Evolutionary conservation across 805 yeast species (phyloP), one percentile per base, ranked within the genome.

Genomic region (Kazachstania taianensis): DNA sequence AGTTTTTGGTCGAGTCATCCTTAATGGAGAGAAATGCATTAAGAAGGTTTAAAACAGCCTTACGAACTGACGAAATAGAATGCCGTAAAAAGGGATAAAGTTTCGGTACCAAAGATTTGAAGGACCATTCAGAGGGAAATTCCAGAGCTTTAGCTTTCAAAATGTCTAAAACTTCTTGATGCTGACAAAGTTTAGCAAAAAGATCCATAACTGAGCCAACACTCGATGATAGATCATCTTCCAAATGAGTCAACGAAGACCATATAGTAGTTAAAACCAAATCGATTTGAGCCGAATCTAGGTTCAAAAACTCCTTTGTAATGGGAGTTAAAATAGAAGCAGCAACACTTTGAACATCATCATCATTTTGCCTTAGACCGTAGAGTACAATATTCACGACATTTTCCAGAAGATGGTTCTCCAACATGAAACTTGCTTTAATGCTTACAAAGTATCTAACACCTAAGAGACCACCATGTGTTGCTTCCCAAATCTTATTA

Each of bases 391-490:
- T 82, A 29, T 75, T 68, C 3, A 87, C 78, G 1, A 87, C 86
- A 36, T 72, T 71, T 41, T 80, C 80, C 24, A 92, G 64, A 12
- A 74, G 67, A 16, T 59, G 54, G 36, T 73, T 70, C 9, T 67
- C 57, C 22, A 79, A 65, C 16, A 89, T 63, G n/a, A 86, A 69
- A 43, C 82, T 92, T 0, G 85, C 76, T 48, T 94, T 70, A 3
- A 89, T 85, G 41, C 94, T 80, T 8, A 89, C 98, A 47, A 92
- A 78, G 58, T 92, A 92, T 35, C 94, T 68, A 35, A 92, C 65
- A 0, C 97, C 98, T 9, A 92, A 70, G 78, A 92, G 77, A 33
- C 97, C 99, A 47, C 97, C 98, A 65, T 92, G 98, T 40, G 92
- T 82, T 3, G 96, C 97, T 55, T 94, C 96, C 98, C 98, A 92